Base-by-base conservation (phyloP, 2,329 filamentous ascomycete species). In the Pochonia chlamydosporia region DNA sequence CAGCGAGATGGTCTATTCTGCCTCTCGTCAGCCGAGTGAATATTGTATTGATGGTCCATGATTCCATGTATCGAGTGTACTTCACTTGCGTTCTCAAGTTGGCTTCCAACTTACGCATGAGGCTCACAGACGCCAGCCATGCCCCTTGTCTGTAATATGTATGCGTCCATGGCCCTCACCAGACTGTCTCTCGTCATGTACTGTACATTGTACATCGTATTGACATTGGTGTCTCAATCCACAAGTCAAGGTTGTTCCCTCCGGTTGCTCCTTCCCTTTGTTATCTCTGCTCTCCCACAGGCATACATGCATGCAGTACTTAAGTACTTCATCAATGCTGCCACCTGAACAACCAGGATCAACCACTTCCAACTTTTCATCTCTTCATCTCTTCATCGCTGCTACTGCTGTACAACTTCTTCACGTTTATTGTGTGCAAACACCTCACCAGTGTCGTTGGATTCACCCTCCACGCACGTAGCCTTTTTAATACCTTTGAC, bases 191-290 rank as follows among this genome's bases (percentile, higher is more conserved):
- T n/a, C n/a, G n/a, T n/a, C n/a, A n/a, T n/a, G n/a, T n/a, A n/a
- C n/a, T n/a, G n/a, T n/a, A n/a, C n/a, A n/a, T n/a, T n/a, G n/a
- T n/a, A n/a, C n/a, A n/a, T n/a, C n/a, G n/a, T n/a, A n/a, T n/a
- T n/a, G n/a, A n/a, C n/a, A n/a, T n/a, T n/a, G n/a, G n/a, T n/a
- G 40, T 31, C 40, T 43, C 40, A 26, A 18, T 26, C 40, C 40
- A 43, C 31, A 43, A 43, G 18, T 30, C 30, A 23, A 31, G 24
- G 21, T 28, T 42, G 40, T 8, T 25, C 24, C 40, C 40, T 24
- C 13, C 40, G 7, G 25, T 20, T 26, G 40, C 26, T 43, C 40
- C 40, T 43, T 31, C 40, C 40, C 30, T 21, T 7, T 28, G 13
- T 31, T 13, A 21, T 21, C 40, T 16, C 2, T 41, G 4, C 16